phyloP scores from a whole-genome alignment of 148 eudicot species.

The Chenopodium formosanum region DNA sequence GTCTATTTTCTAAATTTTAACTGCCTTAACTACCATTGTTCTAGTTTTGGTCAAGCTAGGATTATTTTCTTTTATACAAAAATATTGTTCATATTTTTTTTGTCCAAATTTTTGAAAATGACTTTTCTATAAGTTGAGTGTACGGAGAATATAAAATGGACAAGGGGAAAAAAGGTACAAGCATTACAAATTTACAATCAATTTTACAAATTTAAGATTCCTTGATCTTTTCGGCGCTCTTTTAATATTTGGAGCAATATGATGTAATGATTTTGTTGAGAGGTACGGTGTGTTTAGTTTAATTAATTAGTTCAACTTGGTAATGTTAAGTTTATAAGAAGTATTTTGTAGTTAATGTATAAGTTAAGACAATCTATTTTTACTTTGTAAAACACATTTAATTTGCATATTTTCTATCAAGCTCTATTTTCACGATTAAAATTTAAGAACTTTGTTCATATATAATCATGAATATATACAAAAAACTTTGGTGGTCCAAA shows the following conservation, averaged over 20 bases:
- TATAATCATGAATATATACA: no score
- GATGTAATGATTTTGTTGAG: neutral
- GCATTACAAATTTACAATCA: neutral
- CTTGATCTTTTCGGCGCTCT: conserved; percentile 3
- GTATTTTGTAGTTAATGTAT: no score
- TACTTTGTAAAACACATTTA: no score
- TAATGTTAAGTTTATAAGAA: no score
- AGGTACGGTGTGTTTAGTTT: neutral
- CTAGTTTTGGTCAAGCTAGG: neutral
- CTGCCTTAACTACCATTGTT: conserved; percentile 20
- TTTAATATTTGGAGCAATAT: neutral
- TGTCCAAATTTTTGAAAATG: neutral
- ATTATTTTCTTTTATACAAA: neutral
- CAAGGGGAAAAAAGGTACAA: neutral
- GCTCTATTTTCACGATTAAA: no score
- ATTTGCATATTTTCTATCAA: no score
- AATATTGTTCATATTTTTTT: neutral
- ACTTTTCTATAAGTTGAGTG: neutral
- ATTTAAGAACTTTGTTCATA: no score
- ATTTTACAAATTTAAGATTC: neutral
- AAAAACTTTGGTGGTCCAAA: no score
- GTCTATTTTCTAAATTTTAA: neutral
- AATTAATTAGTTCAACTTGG: neutral
- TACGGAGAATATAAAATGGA: neutral
- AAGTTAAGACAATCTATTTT: no score